These are phyloP conservation scores for Butyriboletus loyo DNA, from an alignment of 768 basidiomycete species.

Conservation along the genomic window DNA sequence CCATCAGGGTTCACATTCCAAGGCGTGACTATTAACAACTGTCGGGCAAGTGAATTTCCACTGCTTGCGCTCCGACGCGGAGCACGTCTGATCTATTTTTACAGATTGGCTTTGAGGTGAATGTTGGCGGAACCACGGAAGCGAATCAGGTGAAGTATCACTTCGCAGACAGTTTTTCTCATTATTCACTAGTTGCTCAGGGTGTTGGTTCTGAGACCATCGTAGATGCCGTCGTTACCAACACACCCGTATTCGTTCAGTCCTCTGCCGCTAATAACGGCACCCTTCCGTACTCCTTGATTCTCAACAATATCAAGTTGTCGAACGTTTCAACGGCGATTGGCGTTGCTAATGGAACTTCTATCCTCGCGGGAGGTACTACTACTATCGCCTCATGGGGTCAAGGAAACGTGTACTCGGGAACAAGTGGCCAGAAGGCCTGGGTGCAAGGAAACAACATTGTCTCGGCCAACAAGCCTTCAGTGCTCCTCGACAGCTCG, in stretches of 20 bases:
- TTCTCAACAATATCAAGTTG: constrained; percentile 36
- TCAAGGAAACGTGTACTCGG: constrained; percentile 68
- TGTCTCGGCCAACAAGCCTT: constrained; percentile 46
- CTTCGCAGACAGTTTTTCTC: background rate
- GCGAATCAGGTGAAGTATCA: constrained; percentile 29
- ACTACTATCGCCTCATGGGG: constrained; percentile 54
- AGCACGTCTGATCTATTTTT: background rate
- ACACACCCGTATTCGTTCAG: constrained; percentile 44
- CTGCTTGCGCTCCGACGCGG: background rate
- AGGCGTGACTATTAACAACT: constrained; percentile 44
- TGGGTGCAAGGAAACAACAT: constrained; percentile 56
- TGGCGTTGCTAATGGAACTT: constrained; percentile 27
- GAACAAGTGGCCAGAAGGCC: constrained; percentile 39
- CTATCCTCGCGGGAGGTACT: constrained; percentile 36
- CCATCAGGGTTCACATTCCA: constrained; percentile 50
- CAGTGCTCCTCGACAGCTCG: constrained; percentile 49
- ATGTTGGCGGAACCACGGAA: constrained; percentile 35
- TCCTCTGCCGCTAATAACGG: constrained; percentile 32
- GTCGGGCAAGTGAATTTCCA: constrained; percentile 15
- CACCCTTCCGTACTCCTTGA: constrained; percentile 31
- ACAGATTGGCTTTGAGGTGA: constrained; percentile 45
- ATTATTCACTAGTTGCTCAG: constrained; percentile 20
- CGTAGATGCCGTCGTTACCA: constrained; percentile 44
- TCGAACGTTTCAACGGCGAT: constrained; percentile 35
- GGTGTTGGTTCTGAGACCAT: constrained; percentile 42